phyloP scores from a whole-genome alignment of 2,329 filamentous ascomycete genomes.

The Fonsecaea nubica region DNA sequence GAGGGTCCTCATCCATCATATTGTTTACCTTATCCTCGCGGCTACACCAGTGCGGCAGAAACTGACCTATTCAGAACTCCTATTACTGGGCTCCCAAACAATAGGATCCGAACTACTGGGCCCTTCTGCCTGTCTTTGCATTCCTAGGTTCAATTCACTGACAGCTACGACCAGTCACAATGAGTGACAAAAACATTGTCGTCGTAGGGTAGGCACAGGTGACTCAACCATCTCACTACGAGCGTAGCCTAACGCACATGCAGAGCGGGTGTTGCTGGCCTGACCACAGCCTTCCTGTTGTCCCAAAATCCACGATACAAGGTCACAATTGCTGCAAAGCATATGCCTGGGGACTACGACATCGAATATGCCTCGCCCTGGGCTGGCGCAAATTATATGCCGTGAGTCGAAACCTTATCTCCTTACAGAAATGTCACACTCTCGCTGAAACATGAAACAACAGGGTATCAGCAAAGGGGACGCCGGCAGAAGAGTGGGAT shows the following conservation, averaged over 20 bases:
- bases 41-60: slow-evolving; percentile 7
- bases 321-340: slow-evolving; percentile 75
- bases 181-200: slow-evolving; percentile 45
- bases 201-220: slow-evolving; percentile 46
- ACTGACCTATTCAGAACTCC: slow-evolving; percentile 11
- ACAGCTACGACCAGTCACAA: slow-evolving; percentile 8
- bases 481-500: slow-evolving; percentile 58
- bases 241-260: slow-evolving; percentile 7
- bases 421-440: background rate
- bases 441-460: slow-evolving; percentile 12
- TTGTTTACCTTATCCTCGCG: slow-evolving; percentile 3
- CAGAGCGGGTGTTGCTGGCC: slow-evolving; percentile 53
- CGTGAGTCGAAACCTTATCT: slow-evolving; percentile 55
- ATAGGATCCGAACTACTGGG: slow-evolving; percentile 9
- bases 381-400: slow-evolving; percentile 77
- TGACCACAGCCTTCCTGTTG: slow-evolving; percentile 65
- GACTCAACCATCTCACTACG: slow-evolving; percentile 1
- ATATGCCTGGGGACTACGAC: slow-evolving; percentile 81
- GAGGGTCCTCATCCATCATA: slow-evolving; percentile 11
- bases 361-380: slow-evolving; percentile 84
- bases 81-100: slow-evolving; percentile 11
- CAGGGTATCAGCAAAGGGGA: slow-evolving; percentile 45
- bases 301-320: slow-evolving; percentile 58
- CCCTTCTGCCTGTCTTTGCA: slow-evolving; percentile 9
- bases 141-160: slow-evolving; percentile 5